Evolutionary conservation across 495 filamentous ascomycete genomes (phyloP).

Genomic region (Daldinia decipiens): DNA sequence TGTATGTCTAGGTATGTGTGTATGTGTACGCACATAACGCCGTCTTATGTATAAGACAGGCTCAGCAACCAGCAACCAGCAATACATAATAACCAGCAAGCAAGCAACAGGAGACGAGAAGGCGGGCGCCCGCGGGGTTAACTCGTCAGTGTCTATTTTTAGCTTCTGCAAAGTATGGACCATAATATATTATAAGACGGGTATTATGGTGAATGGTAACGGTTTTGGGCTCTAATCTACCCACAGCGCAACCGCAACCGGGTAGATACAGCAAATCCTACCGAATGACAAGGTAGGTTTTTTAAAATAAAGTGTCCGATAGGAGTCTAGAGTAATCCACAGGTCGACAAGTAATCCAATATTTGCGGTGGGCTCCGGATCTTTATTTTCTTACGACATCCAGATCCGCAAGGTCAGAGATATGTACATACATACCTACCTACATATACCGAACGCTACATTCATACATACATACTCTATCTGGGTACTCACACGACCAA

Average conservation of each 20-base stretch:
- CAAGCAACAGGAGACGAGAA: neutral
- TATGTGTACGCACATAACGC: neutral
- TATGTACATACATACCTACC: slow-evolving; percentile 1
- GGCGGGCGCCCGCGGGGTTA: slow-evolving; percentile 33
- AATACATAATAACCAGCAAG: neutral
- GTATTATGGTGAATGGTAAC: slow-evolving; percentile 38
- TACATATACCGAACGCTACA: neutral
- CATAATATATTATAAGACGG: slow-evolving; percentile 39
- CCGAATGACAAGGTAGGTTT: slow-evolving; percentile 11
- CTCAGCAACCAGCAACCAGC: slow-evolving; percentile 12
- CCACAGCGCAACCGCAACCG: slow-evolving; percentile 26
- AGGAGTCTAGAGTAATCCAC: slow-evolving; percentile 10
- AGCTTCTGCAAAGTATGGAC: slow-evolving; percentile 32
- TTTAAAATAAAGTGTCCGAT: slow-evolving; percentile 29
- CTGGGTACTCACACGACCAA: slow-evolving; percentile 27
- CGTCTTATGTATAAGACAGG: slow-evolving; percentile 18
- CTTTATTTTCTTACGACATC: slow-evolving; percentile 29
- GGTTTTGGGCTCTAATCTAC: slow-evolving; percentile 26
- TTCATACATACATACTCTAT: neutral
- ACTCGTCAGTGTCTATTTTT: slow-evolving; percentile 41
- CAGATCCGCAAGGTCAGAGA: slow-evolving; percentile 31
- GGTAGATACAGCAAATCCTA: slow-evolving; percentile 36
- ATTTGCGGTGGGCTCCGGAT: slow-evolving; percentile 35
- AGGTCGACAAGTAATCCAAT: slow-evolving; percentile 10
- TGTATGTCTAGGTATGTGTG: neutral